Percentiles rank a stretch among this genome's conserved stretches.
phyloP scores from a whole-genome alignment of 208 protist genomes.

The Naegleria fowleri region DNA sequence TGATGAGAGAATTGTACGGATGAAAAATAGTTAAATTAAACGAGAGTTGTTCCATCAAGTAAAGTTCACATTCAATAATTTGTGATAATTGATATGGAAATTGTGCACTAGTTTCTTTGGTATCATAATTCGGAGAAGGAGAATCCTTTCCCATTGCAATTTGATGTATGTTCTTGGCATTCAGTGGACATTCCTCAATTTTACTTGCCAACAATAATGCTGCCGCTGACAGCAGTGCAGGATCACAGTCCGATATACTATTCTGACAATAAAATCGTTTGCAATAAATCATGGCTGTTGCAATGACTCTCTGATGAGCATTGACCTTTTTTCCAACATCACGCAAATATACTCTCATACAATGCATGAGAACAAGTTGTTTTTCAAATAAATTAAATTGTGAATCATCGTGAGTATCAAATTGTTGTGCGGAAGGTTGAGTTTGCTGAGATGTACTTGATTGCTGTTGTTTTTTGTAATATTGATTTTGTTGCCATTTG shows the following conservation, averaged over 20 bases:
- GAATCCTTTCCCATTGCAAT: neutral
- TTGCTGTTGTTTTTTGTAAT: neutral
- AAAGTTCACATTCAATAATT: constrained; percentile 40
- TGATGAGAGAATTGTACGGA: constrained; percentile 37
- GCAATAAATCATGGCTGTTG: constrained; percentile 44
- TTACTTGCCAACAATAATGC: constrained; percentile 40
- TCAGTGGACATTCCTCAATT: constrained; percentile 41
- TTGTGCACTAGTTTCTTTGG: neutral
- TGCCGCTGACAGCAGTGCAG: constrained; percentile 27
- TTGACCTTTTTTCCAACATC: constrained; percentile 30
- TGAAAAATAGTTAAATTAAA: constrained; percentile 46
- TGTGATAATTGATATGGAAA: constrained; percentile 27
- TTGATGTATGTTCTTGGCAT: constrained; percentile 13
- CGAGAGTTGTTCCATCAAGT: constrained; percentile 41
- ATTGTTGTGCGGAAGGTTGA: neutral
- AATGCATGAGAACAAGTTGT: neutral
- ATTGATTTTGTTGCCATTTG: neutral
- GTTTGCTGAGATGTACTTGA: neutral
- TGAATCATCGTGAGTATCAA: neutral
- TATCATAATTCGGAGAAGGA: neutral
- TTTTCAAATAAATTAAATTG: neutral
- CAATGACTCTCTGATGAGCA: constrained; percentile 34
- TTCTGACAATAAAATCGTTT: constrained; percentile 43
- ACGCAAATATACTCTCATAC: neutral
- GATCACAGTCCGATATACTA: constrained; percentile 27